A percentile compares a stretch with the other conserved stretches of the same genome.
These are phyloP conservation scores for Rhexocercosporidium sp. DNA, from an alignment of 2,329 filamentous ascomycete species.

Conservation along the genomic window DNA sequence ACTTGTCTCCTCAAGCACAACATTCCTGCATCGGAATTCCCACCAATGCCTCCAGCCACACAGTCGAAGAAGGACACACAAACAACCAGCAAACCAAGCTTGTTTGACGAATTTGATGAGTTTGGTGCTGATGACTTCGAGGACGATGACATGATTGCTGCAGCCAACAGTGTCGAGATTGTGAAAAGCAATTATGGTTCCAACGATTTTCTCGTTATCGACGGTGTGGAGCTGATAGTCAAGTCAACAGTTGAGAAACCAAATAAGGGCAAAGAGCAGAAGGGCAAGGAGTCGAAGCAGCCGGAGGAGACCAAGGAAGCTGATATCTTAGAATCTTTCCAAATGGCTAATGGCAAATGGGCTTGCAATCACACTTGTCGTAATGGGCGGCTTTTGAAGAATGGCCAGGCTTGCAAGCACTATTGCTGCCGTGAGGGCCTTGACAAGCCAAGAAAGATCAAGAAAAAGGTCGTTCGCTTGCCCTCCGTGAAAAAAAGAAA, in stretches of 20 bases:
- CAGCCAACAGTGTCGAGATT: constrained; percentile 36
- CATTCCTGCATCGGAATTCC: constrained; percentile 45
- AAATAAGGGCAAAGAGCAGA: constrained; percentile 1
- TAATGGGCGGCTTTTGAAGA: constrained; percentile 45
- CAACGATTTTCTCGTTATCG: constrained; percentile 59
- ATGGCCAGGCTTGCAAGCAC: constrained; percentile 65
- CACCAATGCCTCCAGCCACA: constrained; percentile 11
- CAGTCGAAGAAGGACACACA: constrained; percentile 5
- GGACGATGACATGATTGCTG: constrained; percentile 50
- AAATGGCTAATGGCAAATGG: constrained; percentile 74
- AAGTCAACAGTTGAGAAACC: constrained; percentile 31
- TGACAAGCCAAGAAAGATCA: constrained; percentile 57
- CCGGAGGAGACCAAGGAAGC: constrained; percentile 9
- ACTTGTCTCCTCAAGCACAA: constrained; percentile 36
- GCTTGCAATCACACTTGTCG: constrained; percentile 72
- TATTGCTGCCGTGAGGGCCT: constrained; percentile 74
- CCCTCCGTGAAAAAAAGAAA: background rate
- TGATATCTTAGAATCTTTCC: constrained; percentile 47
- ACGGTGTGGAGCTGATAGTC: constrained; percentile 42
- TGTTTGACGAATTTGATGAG: constrained; percentile 27
- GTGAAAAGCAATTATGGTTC: constrained; percentile 31
- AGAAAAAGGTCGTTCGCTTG: constrained; percentile 25
- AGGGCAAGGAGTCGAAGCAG: background rate
- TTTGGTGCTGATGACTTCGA: constrained; percentile 44
- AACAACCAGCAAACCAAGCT: background rate